Percentiles rank a stretch among this genome's conserved stretches.
phyloP scores from a whole-genome alignment of 2,329 filamentous ascomycete species.

The Claviceps arundinis region DNA sequence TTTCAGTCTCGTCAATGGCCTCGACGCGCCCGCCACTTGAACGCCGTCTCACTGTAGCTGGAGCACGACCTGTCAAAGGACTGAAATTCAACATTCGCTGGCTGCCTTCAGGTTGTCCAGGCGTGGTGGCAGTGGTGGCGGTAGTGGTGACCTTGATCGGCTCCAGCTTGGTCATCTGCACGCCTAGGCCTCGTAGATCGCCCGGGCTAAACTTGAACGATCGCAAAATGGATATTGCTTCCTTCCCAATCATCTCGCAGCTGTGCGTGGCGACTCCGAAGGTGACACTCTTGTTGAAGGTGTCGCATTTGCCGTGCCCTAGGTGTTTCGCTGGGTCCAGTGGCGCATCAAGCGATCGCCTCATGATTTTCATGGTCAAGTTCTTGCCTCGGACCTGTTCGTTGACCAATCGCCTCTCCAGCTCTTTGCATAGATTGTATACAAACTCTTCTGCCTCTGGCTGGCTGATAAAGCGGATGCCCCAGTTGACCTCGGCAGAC shows the following conservation, averaged over 20 bases:
- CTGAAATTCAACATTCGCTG: conserved; percentile 70
- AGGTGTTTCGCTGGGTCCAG: conserved; percentile 86
- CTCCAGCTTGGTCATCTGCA: conserved; percentile 89
- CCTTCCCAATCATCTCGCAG: conserved; percentile 57
- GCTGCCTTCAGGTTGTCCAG: conserved; percentile 45
- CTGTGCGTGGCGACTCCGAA: conserved; percentile 79
- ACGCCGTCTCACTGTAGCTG: conserved; percentile 26
- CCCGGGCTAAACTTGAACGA: conserved; percentile 77
- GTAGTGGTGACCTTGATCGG: conserved; percentile 45
- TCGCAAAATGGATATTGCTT: conserved; percentile 72
- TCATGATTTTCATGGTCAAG: conserved; percentile 91
- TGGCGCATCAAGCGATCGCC: conserved; percentile 71
- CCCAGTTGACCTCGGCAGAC: conserved; percentile 96
- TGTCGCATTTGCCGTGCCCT: conserved; percentile 90
- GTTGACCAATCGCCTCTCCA: conserved; percentile 66
- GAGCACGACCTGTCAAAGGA: conserved; percentile 26
- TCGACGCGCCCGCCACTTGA: conserved; percentile 20
- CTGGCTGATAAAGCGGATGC: conserved; percentile 85
- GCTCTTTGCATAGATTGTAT: conserved; percentile 67
- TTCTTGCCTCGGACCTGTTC: conserved; percentile 80
- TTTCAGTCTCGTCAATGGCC: conserved; percentile 36
- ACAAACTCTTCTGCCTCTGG: conserved; percentile 91
- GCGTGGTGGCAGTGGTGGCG: not conserved
- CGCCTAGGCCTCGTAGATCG: conserved; percentile 80
- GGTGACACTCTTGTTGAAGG: conserved; percentile 73